phyloP scores from a whole-genome alignment of 73 alveolate genomes.

The Stentor roeselii region DNA sequence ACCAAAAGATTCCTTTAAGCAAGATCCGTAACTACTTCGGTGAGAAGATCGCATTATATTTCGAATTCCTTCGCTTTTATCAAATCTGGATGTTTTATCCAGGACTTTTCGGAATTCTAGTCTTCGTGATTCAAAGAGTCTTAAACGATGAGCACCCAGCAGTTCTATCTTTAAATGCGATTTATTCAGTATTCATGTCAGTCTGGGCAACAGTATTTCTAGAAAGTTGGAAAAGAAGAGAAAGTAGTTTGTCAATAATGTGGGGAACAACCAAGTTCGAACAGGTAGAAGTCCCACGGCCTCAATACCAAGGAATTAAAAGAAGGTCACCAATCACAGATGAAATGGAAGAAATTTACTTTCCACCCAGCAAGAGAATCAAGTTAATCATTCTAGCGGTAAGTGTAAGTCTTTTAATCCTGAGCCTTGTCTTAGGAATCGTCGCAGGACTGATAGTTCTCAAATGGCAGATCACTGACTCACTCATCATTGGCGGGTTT shows the following conservation, averaged over 20 bases:
- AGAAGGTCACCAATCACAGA: constrained; percentile 47
- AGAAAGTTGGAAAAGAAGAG: constrained; percentile 37
- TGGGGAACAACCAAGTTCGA: constrained; percentile 49
- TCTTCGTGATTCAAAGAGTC: neutral
- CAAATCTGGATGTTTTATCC: neutral
- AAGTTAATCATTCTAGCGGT: neutral
- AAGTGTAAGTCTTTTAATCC: neutral
- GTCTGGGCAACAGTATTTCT: constrained; percentile 35
- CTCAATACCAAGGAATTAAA: constrained; percentile 20
- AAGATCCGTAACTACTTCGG: constrained; percentile 26
- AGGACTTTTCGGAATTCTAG: constrained; percentile 30
- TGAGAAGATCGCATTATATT: constrained; percentile 23
- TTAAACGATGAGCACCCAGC: neutral
- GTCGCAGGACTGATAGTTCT: neutral
- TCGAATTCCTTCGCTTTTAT: neutral
- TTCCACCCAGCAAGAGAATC: neutral
- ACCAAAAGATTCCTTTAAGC: neutral
- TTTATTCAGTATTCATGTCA: constrained; percentile 28
- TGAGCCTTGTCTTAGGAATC: neutral
- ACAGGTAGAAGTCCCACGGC: constrained; percentile 36
- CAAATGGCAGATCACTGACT: neutral
- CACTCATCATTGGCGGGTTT: neutral
- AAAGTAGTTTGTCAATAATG: constrained; percentile 27
- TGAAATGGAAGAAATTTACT: constrained; percentile 31
- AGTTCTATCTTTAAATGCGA: constrained; percentile 1